Conservation (phyloP, 1,284 basidiomycete genomes). For the Ceratobasidium theobromae region DNA sequence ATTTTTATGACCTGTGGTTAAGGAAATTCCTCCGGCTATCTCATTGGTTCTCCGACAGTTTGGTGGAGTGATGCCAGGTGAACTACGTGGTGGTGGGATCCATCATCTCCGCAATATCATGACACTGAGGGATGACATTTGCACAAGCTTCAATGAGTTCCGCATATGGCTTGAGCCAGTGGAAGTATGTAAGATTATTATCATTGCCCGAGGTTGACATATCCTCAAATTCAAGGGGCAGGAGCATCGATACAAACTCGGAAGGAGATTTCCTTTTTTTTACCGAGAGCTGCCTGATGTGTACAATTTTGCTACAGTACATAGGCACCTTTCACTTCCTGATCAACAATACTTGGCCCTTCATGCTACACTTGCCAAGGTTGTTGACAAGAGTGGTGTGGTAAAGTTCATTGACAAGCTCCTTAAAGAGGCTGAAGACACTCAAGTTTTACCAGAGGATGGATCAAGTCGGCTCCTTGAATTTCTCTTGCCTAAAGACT, state of each 20-base stretch:
- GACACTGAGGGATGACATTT: too few relatives aligned
- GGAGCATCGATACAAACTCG: neutral
- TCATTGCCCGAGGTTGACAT: neutral
- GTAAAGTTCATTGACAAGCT: slow-evolving; percentile 43
- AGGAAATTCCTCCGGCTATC: too few relatives aligned
- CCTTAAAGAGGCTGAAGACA: slow-evolving; percentile 42
- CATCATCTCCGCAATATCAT: too few relatives aligned
- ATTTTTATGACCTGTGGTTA: too few relatives aligned
- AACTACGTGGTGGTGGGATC: too few relatives aligned
- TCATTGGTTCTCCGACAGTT: too few relatives aligned
- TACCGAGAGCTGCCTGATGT: neutral
- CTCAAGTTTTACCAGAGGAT: slow-evolving; percentile 40
- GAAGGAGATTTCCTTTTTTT: neutral
- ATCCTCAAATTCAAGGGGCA: slow-evolving; percentile 4
- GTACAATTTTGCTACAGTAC: slow-evolving; percentile 4
- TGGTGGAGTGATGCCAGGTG: too few relatives aligned
- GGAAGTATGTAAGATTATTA: neutral
- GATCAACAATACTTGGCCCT: slow-evolving; percentile 38
- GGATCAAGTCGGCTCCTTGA: too few relatives aligned
- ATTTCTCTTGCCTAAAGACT: too few relatives aligned
- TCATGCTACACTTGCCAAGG: slow-evolving; percentile 45
- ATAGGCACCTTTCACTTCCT: slow-evolving; percentile 23
- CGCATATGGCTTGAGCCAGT: neutral
- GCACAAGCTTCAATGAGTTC: too few relatives aligned
- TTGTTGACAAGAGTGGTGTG: slow-evolving; percentile 47